A percentile compares a stretch with the other conserved stretches of the same genome.
phyloP scores from a whole-genome alignment of 2,329 filamentous ascomycete genomes.

The Cladophialophora carrionii region DNA sequence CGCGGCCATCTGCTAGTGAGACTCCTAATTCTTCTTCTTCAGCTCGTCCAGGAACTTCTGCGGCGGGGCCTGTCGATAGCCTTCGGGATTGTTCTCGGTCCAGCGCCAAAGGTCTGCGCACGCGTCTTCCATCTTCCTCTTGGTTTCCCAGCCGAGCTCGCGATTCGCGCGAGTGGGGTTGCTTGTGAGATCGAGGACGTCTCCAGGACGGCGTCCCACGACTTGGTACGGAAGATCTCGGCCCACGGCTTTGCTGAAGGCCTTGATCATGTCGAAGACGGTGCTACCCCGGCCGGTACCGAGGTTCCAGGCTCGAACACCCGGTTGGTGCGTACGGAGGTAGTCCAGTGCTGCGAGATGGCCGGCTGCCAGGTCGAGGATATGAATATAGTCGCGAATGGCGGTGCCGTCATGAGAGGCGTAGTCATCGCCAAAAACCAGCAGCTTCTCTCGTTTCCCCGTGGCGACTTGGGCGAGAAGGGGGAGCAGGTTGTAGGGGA shows the following conservation, averaged over 20 bases:
- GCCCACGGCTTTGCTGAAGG: constrained; percentile 85
- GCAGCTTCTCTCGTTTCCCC: constrained; percentile 87
- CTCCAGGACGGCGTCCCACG: constrained; percentile 77
- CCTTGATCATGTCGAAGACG: constrained; percentile 95
- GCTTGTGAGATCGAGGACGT: constrained; percentile 92
- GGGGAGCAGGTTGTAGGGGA: constrained; percentile 94
- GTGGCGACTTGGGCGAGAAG: constrained; percentile 94
- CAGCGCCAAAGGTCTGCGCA: constrained; percentile 95
- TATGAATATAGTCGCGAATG: constrained; percentile 98
- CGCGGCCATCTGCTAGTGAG: background rate
- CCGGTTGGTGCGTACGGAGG: constrained; percentile 79
- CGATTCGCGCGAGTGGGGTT: constrained; percentile 84
- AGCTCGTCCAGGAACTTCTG: constrained; percentile 72
- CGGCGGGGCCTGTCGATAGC: constrained; percentile 90
- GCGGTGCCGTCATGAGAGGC: constrained; percentile 85
- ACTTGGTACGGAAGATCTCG: constrained; percentile 85
- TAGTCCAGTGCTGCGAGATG: constrained; percentile 90
- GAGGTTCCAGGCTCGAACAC: constrained; percentile 94
- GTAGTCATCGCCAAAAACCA: constrained; percentile 97
- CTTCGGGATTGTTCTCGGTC: constrained; percentile 95
- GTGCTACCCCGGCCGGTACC: constrained; percentile 94
- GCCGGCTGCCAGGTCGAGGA: constrained; percentile 83
- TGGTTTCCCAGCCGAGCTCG: constrained; percentile 90
- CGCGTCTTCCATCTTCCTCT: constrained; percentile 86
- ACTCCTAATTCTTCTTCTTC: constrained; percentile 46